phyloP scores from a whole-genome alignment of 2,329 filamentous ascomycete species.

The Calonectria pteridis region DNA sequence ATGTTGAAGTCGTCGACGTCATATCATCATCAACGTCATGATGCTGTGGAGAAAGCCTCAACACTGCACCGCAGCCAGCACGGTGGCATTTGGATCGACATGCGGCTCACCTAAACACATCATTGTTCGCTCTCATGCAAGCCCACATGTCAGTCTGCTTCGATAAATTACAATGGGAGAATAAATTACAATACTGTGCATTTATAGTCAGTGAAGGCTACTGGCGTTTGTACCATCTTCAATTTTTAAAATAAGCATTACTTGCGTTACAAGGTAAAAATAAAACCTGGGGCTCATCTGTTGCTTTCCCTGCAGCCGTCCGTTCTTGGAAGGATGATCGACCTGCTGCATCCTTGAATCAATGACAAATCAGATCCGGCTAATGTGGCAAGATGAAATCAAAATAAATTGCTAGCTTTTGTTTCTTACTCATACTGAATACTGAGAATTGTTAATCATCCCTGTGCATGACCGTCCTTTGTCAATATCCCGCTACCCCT shows the following conservation, averaged over 20 bases:
- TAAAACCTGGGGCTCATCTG: neutral
- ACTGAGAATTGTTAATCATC: constrained; percentile 21
- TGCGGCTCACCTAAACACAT: neutral
- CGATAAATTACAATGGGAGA: neutral
- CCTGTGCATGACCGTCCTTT: neutral
- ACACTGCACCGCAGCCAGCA: neutral
- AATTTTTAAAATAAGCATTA: neutral
- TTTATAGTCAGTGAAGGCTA: neutral
- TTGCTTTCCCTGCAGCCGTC: neutral
- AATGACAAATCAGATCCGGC: neutral
- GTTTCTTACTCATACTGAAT: neutral
- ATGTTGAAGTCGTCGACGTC: constrained; percentile 26
- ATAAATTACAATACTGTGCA: neutral
- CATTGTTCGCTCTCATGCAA: neutral
- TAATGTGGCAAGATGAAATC: neutral
- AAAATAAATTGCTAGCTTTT: constrained; percentile 5
- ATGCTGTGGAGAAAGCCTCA: constrained; percentile 16
- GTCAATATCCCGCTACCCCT: neutral
- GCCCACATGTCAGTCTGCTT: neutral
- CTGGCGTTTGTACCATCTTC: neutral
- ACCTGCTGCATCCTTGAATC: neutral
- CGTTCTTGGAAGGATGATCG: neutral
- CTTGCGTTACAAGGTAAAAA: neutral
- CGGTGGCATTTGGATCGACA: constrained; percentile 3
- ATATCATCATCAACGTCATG: constrained; percentile 22